phyloP scores from a whole-genome alignment of 2,329 filamentous ascomycete genomes.

The Blastomyces parvus region DNA sequence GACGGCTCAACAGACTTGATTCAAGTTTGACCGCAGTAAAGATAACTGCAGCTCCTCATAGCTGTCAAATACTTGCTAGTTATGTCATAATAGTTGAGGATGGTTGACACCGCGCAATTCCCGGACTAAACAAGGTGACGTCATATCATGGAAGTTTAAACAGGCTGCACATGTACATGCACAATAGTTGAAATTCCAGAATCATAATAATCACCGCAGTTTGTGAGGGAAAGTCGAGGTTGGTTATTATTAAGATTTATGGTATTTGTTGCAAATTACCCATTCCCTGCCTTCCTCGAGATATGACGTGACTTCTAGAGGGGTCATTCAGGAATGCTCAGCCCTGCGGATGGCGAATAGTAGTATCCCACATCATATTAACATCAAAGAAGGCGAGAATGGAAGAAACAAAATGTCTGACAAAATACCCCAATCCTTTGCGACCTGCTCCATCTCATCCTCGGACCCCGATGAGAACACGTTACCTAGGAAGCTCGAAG shows the following conservation, averaged over 20 bases:
- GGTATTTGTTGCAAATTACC: neutral
- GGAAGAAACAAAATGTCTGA: constrained; percentile 5
- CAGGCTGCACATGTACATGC: too few relatives aligned
- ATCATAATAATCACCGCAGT: neutral
- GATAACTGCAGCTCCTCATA: neutral
- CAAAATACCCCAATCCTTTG: constrained; percentile 32
- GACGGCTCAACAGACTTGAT: neutral
- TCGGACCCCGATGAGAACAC: constrained; percentile 22
- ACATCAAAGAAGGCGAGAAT: neutral
- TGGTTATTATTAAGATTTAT: too few relatives aligned
- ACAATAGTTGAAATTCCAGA: too few relatives aligned
- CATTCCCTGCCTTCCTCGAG: neutral
- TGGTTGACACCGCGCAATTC: too few relatives aligned
- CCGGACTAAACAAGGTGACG: neutral
- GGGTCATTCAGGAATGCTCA: neutral
- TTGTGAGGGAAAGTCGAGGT: neutral
- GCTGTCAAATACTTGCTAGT: too few relatives aligned
- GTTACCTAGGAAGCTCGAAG: constrained; percentile 32
- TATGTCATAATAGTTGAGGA: too few relatives aligned
- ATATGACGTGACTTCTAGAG: neutral
- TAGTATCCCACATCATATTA: neutral
- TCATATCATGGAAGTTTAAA: neutral
- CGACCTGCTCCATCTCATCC: constrained; percentile 36
- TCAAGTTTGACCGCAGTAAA: neutral
- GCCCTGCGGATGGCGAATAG: neutral